Conservation (phyloP, 306 rosid species). For the Corylus americana region DNA sequence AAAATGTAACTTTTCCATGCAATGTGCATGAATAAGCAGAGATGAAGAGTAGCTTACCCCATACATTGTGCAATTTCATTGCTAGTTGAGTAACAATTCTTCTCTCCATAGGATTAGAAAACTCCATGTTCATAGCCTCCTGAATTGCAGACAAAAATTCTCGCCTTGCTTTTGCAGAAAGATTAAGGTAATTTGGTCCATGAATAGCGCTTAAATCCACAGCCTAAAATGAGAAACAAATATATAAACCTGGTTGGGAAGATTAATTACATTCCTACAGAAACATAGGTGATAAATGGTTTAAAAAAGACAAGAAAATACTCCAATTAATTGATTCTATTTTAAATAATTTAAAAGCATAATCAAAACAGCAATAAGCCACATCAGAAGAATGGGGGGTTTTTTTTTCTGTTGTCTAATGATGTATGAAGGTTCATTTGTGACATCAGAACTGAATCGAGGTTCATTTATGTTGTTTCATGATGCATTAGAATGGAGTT, state of each 20-base stretch:
- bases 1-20: neutral
- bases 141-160: constrained; percentile 57
- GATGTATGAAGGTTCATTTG: neutral
- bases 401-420: neutral
- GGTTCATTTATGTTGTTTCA: neutral
- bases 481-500: neutral
- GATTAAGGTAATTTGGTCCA: constrained; percentile 61
- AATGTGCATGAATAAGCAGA: neutral
- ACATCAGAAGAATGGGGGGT: neutral
- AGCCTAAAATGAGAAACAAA: constrained; percentile 44
- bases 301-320: neutral
- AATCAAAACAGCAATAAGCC: neutral
- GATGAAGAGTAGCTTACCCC: constrained; percentile 45
- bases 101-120: constrained; percentile 62
- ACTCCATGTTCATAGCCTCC: constrained; percentile 58
- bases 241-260: constrained; percentile 3
- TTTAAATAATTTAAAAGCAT: neutral
- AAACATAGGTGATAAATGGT: neutral
- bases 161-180: constrained; percentile 58
- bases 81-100: constrained; percentile 56
- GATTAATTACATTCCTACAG: neutral
- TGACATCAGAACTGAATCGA: neutral
- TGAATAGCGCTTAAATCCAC: constrained; percentile 66
- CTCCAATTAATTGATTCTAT: neutral
- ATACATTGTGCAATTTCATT: constrained; percentile 58